Conservation (phyloP, 1,284 basidiomycete genomes). For the Mycosarcoma mackinlayi region DNA sequence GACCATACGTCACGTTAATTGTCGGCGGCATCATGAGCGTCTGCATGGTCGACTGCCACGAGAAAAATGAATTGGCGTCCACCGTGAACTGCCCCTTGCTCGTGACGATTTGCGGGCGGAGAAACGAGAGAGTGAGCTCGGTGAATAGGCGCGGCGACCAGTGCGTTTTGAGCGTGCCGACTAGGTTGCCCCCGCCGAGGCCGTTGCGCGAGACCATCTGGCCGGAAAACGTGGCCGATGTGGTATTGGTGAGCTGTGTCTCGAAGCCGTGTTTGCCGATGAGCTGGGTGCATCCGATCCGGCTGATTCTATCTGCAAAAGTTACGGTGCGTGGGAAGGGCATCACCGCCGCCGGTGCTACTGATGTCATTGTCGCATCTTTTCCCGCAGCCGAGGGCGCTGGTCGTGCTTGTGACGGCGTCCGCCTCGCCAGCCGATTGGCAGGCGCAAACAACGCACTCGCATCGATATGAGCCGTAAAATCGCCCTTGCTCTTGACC, state of each 20-base stretch:
- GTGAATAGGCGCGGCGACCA: slow-evolving; percentile 73
- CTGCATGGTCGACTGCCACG: slow-evolving; percentile 62
- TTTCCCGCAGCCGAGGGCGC: slow-evolving; percentile 69
- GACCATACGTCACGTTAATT: slow-evolving; percentile 70
- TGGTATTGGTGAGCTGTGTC: slow-evolving; percentile 49
- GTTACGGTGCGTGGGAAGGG: slow-evolving; percentile 25
- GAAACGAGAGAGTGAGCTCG: slow-evolving; percentile 67
- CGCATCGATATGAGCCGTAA: slow-evolving; percentile 61
- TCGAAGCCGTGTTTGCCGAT: slow-evolving; percentile 66
- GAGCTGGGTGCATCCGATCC: slow-evolving; percentile 56
- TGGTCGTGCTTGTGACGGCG: slow-evolving; percentile 77
- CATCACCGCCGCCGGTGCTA: neutral
- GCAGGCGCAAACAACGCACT: slow-evolving; percentile 69
- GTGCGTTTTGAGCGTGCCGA: slow-evolving; percentile 76
- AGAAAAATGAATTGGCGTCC: slow-evolving; percentile 69
- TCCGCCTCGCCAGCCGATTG: slow-evolving; percentile 78
- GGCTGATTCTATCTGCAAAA: slow-evolving; percentile 38
- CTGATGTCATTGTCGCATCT: slow-evolving; percentile 71
- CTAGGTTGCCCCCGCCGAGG: slow-evolving; percentile 71
- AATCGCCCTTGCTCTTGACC: slow-evolving; percentile 72
- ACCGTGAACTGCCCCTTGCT: slow-evolving; percentile 70
- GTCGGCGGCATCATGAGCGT: slow-evolving; percentile 67
- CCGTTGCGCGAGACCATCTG: slow-evolving; percentile 70
- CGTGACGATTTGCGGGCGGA: slow-evolving; percentile 70
- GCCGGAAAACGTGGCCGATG: slow-evolving; percentile 48